These are phyloP conservation scores for Funneliformis mosseae DNA, from an alignment of 192 early-diverging fungal genomes.

Conservation along the genomic window DNA sequence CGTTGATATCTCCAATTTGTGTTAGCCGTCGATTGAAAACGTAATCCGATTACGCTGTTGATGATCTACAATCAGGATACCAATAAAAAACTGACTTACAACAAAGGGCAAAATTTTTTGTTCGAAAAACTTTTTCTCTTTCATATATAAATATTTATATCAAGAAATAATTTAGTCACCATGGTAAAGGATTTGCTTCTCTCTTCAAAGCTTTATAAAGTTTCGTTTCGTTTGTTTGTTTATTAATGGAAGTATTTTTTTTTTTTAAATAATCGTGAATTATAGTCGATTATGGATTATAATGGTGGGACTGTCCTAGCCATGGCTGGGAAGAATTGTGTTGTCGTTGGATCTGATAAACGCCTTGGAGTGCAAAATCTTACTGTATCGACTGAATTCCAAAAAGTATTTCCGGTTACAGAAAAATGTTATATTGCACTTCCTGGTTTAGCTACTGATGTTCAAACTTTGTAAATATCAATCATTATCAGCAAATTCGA, in stretches of 20 bases:
- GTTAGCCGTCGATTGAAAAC: background rate
- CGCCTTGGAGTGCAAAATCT: constrained; percentile 90
- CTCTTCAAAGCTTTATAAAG: no score
- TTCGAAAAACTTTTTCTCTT: no score
- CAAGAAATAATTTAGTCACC: background rate
- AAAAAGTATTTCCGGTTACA: constrained; percentile 89
- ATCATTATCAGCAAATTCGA: background rate
- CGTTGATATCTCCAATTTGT: background rate
- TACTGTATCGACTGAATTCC: constrained; percentile 93
- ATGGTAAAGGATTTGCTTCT: background rate
- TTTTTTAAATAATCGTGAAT: no score
- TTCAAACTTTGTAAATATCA: constrained; percentile 85
- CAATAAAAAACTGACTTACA: background rate
- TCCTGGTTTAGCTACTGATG: constrained; percentile 94
- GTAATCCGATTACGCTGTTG: background rate
- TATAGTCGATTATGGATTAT: constrained; percentile 76
- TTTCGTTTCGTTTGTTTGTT: no score
- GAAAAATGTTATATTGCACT: constrained; percentile 89
- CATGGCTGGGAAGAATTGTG: constrained; percentile 98
- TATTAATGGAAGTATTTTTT: no score
- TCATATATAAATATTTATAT: no score
- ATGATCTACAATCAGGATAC: background rate
- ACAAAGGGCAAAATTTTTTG: background rate
- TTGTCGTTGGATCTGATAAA: constrained; percentile 95
- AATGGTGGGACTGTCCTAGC: constrained; percentile 95